Percentiles rank a stretch among this genome's conserved stretches.
Conservation (phyloP, 148 eudicot species). For the Chenopodium album region DNA sequence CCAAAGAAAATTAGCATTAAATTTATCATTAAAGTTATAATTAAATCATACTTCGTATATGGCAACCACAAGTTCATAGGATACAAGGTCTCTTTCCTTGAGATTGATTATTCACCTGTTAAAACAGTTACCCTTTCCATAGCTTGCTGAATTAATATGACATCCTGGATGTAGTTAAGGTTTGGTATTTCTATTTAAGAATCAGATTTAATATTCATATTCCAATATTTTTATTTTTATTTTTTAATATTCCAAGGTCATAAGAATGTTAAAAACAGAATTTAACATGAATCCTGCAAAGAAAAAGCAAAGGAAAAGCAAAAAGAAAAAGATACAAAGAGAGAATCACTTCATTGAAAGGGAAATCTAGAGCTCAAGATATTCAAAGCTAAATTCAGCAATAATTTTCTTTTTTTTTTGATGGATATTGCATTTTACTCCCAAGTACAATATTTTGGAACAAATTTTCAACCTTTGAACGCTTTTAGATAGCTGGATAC, state of each 20-base stretch:
- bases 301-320: neutral
- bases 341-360: slow-evolving; percentile 17
- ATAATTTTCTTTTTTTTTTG: neutral
- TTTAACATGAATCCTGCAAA: neutral
- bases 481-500: neutral
- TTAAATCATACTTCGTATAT: too few species aligned
- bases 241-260: neutral
- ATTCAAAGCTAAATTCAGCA: slow-evolving; percentile 18
- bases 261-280: neutral
- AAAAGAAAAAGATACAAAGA: neutral
- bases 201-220: neutral
- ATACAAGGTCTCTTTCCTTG: slow-evolving; percentile 4
- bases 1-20: neutral
- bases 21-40: neutral
- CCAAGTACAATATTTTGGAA: too few species aligned
- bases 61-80: neutral
- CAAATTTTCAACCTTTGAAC: neutral
- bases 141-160: neutral
- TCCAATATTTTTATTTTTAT: neutral
- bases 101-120: slow-evolving; percentile 1
- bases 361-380: slow-evolving; percentile 13
- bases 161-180: slow-evolving; percentile 7
- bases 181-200: neutral
- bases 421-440: neutral
- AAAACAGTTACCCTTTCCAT: too few species aligned